phyloP scores from a whole-genome alignment of 108 stramenopile genomes.

The Stephanodiscus triporus region DNA sequence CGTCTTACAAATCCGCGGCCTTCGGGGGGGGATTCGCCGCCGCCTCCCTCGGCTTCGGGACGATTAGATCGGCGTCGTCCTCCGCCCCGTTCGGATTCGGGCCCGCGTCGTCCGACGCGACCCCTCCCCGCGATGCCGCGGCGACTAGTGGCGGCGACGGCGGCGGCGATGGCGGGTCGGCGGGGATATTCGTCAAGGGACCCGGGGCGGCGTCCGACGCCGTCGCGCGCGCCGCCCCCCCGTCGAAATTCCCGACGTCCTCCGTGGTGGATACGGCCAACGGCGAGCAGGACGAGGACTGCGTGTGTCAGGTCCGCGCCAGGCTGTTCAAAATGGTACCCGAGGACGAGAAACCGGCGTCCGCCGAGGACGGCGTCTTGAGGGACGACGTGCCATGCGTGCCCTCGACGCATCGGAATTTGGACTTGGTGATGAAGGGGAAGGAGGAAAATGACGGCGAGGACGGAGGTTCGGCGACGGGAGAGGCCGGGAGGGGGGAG shows the following conservation, averaged over 20 bases:
- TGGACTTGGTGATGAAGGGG: conserved; percentile 25
- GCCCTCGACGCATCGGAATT: conserved; percentile 42
- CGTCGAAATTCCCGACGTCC: conserved; percentile 13
- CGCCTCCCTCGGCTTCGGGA: conserved; percentile 28
- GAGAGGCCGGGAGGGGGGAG: not conserved
- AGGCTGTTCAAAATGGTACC: conserved; percentile 62
- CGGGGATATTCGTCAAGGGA: conserved; percentile 15
- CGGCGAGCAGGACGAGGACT: conserved; percentile 73
- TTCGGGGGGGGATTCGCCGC: conserved; percentile 45
- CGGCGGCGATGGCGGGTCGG: not conserved
- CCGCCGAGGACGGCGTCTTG: conserved; percentile 5
- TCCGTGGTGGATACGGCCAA: conserved; percentile 32
- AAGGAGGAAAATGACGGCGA: conserved; percentile 14
- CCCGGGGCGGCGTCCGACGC: not conserved
- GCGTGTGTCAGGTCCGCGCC: conserved; percentile 58
- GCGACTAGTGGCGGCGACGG: not conserved
- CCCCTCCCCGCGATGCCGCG: conserved; percentile 7
- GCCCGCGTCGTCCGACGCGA: not conserved
- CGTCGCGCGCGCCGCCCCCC: not conserved
- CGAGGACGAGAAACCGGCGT: conserved; percentile 25
- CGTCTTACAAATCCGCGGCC: conserved; percentile 4
- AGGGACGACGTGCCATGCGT: conserved; percentile 44
- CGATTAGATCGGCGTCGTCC: conserved; percentile 18
- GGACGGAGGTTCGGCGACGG: conserved; percentile 6
- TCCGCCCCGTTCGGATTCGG: conserved; percentile 5